Evolutionary conservation across 2,329 filamentous ascomycete species (phyloP), one percentile per base, ranked within the genome.

Genomic region (Alternaria panax): DNA sequence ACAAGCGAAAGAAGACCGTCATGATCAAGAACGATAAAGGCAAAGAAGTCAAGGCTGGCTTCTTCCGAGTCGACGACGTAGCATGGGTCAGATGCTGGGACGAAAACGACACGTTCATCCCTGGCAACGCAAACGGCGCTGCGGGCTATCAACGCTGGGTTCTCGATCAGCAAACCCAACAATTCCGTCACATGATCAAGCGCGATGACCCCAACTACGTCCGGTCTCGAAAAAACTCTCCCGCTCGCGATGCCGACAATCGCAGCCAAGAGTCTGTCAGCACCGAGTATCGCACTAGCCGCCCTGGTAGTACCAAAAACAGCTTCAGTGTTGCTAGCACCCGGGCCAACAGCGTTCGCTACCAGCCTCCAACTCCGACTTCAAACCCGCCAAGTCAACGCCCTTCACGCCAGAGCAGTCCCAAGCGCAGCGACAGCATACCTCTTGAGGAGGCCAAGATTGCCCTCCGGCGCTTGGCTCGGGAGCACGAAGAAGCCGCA

Each of bases 11-110:
- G 66, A 78, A 75, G 56, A 77, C 78, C 64, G 78, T 79, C 62
- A 70, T 68, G 14, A 79, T 83, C 55, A 73, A 72, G 18, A 71
- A 79, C 54, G 71, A 76, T 18, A 76, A 77, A 38, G 77, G 76
- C 52, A 77, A 76, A 54, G 70, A 73, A 9, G 72, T 80, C 51
- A 70, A 75, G 62, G 78, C 79, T 18, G 74, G 80, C 56, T 84
- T 84, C 72, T 84, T 84, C 72, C 78, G 75, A 12, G 78, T 84
- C 27, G 82, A 84, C 56, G 80, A 84, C 48, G 81, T 79, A 34
- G 78, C 80, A 53, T 84, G 82, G 81, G 81, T 84, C 36, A 77
- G 81, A 38, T 82, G 80, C 61, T 84, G 82, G 81, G 81, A 84
- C 64, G 73, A 78, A 22, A 71, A 82, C 40, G 82, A 81, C 54